Evolutionary conservation across 805 yeast species (phyloP), one percentile per base, ranked within the genome.

Genomic region (Candida rishiriensis): DNA sequence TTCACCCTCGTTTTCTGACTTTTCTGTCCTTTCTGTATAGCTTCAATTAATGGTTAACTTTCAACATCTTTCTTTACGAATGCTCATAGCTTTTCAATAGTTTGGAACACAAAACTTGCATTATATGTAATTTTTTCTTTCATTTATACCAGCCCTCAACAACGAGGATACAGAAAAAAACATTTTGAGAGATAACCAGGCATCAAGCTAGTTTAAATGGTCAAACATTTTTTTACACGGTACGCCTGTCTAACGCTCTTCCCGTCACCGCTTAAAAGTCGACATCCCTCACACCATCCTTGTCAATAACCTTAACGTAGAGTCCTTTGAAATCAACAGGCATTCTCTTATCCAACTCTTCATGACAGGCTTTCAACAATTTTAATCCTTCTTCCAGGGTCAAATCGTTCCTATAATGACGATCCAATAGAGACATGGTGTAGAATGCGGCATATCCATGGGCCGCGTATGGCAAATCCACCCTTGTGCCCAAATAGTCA

Each of bases 361-460:
- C 75, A 45, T 86, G 72, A 68, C 97, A 89, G 60, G 73, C 60
- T 50, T 79, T 72, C 61, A 90, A 74, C 54, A 93, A 72, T 38
- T 81, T 73, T 47, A 91, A 61, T 2, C 97, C 99, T 48, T 88
- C 91, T 33, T 81, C 88, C 34, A 78, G 65, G 7, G 77, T 70
- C 81, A 90, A 78, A 55, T 82, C 90, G 36, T 81, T 73, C 61
- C 83, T 77, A 68, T 90, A 89, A 67, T 89, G 96, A 55, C 84
- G 89, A 70, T 93, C 99, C 53, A 93, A 73, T 51, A 91, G 70
- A 2, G 98, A 86, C 65, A 88, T 76, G 29, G 96, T 82, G 65
- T 93, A 93, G 67, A 91, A 93, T 1, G 95, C 96, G n/a, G 98
- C 96, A 61, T 93, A 93, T 11, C 99, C 99, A 64, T 93, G 99